These are phyloP conservation scores for Arthrobotrys musiformis DNA, from an alignment of 2,329 filamentous ascomycete species.

Conservation along the genomic window DNA sequence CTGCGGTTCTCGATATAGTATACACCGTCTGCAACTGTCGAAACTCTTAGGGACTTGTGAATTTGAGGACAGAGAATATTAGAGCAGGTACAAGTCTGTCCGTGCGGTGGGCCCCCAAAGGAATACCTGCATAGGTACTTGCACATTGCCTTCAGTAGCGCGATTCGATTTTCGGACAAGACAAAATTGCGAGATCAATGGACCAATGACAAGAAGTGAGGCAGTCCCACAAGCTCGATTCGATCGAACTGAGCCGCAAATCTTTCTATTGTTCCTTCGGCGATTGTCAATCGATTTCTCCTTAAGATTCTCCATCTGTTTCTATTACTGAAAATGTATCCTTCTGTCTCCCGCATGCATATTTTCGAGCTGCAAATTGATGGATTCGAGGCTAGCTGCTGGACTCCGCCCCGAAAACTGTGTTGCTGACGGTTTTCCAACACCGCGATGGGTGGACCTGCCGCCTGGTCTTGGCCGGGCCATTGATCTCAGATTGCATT, in stretches of 20 bases:
- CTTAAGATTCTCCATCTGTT: background rate
- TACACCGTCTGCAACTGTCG: too few species aligned
- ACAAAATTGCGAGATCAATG: background rate
- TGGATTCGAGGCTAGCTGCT: background rate
- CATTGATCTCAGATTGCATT: background rate
- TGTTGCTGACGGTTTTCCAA: conserved; percentile 12
- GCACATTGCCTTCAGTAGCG: background rate
- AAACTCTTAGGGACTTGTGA: too few species aligned
- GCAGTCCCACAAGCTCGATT: background rate
- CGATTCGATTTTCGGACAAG: background rate
- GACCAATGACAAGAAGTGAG: background rate
- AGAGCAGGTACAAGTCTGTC: too few species aligned
- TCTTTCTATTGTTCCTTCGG: background rate
- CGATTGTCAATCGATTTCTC: too few species aligned
- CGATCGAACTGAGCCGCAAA: background rate
- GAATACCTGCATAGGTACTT: background rate
- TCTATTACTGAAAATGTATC: background rate
- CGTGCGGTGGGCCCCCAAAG: background rate
- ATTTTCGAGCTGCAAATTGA: background rate
- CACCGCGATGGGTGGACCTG: background rate
- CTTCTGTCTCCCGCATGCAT: background rate
- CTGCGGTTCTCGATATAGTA: too few species aligned
- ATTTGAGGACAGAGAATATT: too few species aligned
- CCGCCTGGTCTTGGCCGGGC: background rate
- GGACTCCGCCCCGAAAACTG: background rate